These are phyloP conservation scores for Fusarium austroafricanum DNA, from an alignment of 2,329 filamentous ascomycete genomes.

Conservation along the genomic window DNA sequence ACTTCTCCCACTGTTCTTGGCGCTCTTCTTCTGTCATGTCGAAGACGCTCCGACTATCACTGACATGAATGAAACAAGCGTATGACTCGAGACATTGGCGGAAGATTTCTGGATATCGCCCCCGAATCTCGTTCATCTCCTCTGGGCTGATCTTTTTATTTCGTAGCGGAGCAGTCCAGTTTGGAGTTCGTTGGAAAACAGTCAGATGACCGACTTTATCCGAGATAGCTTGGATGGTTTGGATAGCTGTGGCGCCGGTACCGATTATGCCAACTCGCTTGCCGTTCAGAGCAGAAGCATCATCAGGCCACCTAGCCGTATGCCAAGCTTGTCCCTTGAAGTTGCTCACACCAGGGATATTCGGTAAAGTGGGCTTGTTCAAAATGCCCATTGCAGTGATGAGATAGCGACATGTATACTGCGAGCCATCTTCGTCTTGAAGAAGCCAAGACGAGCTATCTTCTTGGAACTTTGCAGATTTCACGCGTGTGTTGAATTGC, in stretches of 20 bases:
- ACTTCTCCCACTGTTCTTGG: slow-evolving; percentile 22
- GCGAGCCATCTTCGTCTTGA: slow-evolving; percentile 7
- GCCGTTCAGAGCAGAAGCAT: slow-evolving; percentile 4
- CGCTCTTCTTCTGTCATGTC: slow-evolving; percentile 34
- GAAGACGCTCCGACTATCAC: slow-evolving; percentile 30
- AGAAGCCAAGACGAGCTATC: slow-evolving; percentile 22
- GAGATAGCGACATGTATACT: slow-evolving; percentile 18
- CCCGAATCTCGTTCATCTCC: slow-evolving; percentile 38
- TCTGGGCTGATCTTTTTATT: slow-evolving; percentile 32
- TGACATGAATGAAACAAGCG: slow-evolving; percentile 39
- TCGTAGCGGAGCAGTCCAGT: slow-evolving; percentile 41
- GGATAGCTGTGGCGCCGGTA: slow-evolving; percentile 32
- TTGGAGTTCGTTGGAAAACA: slow-evolving; percentile 38
- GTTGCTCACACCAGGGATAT: slow-evolving; percentile 11
- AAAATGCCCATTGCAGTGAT: slow-evolving; percentile 37
- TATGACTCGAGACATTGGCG: slow-evolving; percentile 36
- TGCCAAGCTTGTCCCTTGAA: slow-evolving; percentile 35
- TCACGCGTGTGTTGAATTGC: slow-evolving; percentile 55
- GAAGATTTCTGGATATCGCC: slow-evolving; percentile 38
- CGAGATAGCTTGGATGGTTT: slow-evolving; percentile 36
- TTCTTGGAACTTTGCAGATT: slow-evolving; percentile 53
- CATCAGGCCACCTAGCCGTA: slow-evolving; percentile 29
- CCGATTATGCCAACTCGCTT: slow-evolving; percentile 37
- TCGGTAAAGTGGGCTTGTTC: slow-evolving; percentile 22
- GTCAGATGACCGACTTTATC: slow-evolving; percentile 25